Evolutionary conservation across 495 filamentous ascomycete species (phyloP).

Genomic region (Podospora anserina): DNA sequence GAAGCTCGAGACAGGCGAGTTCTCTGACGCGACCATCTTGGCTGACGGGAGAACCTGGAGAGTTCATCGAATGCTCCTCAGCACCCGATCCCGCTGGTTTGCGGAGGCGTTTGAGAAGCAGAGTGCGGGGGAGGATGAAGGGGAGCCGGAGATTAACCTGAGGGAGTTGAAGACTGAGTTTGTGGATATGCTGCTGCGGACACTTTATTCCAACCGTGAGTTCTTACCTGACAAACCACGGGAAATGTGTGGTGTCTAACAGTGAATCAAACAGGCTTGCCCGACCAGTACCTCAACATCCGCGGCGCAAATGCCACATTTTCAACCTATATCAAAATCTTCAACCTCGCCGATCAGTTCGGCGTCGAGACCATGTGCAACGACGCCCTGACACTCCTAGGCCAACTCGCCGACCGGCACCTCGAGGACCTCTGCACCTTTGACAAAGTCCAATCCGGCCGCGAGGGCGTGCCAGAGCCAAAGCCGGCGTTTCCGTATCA

Average conservation of each 20-base stretch:
- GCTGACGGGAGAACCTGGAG: constrained; percentile 16
- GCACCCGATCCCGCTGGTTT: constrained; percentile 21
- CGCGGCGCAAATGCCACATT: constrained; percentile 2
- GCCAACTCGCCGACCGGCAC: constrained; percentile 18
- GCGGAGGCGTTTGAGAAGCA: constrained; percentile 1
- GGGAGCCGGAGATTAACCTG: too few species aligned
- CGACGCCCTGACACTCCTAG: constrained; percentile 18
- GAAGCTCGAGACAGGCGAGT: constrained; percentile 15
- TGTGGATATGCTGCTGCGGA: background rate
- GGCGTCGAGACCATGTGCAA: constrained; percentile 3
- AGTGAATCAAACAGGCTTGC: background rate
- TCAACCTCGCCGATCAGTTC: constrained; percentile 20
- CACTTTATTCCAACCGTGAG: background rate
- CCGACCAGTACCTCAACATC: background rate
- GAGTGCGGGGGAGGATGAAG: too few species aligned
- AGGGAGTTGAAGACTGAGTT: background rate
- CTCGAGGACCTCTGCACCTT: constrained; percentile 20
- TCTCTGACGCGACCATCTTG: constrained; percentile 18
- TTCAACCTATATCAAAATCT: constrained; percentile 16
- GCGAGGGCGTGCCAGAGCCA: constrained; percentile 8
- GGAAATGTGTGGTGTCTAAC: background rate
- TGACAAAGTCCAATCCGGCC: constrained; percentile 6
- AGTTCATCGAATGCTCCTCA: constrained; percentile 24
- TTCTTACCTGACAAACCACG: background rate
- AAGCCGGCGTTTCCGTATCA: background rate